A percentile compares a stretch with the other conserved stretches of the same genome.
Conservation (phyloP, 495 filamentous ascomycete genomes). For the Delitschia confertaspora region DNA sequence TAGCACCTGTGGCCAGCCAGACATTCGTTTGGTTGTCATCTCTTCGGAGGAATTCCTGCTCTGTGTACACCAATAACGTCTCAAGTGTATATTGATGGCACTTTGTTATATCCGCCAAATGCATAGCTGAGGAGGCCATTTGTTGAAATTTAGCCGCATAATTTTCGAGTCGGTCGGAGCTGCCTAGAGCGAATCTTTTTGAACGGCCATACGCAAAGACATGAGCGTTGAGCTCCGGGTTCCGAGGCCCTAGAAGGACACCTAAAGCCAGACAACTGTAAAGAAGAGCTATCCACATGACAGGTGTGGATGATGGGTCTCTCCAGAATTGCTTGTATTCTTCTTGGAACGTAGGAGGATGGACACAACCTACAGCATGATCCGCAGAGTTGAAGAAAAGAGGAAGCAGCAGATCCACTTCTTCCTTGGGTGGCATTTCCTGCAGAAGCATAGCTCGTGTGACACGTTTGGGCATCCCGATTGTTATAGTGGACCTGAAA, state of each 20-base stretch:
- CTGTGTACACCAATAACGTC: constrained; percentile 30
- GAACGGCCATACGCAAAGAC: constrained; percentile 1
- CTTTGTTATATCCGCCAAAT: constrained; percentile 31
- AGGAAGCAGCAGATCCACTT: constrained; percentile 31
- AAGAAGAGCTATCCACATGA: constrained; percentile 34
- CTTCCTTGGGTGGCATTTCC: constrained; percentile 30
- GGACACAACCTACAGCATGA: constrained; percentile 18
- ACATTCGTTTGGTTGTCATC: constrained; percentile 30
- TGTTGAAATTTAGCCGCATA: constrained; percentile 29
- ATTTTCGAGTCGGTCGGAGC: background rate
- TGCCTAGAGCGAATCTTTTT: background rate
- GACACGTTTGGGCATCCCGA: constrained; percentile 23
- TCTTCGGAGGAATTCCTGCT: constrained; percentile 28
- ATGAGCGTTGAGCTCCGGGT: constrained; percentile 10
- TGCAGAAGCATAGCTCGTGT: constrained; percentile 28
- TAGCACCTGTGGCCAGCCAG: constrained; percentile 33
- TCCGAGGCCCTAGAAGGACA: constrained; percentile 21
- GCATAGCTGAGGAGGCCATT: constrained; percentile 30
- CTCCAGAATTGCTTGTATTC: constrained; percentile 36
- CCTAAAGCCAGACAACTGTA: constrained; percentile 31
- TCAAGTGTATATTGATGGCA: constrained; percentile 32
- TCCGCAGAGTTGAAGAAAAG: constrained; percentile 33
- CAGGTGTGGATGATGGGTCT: constrained; percentile 25
- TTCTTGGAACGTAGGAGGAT: constrained; percentile 34
- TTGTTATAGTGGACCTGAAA: constrained; percentile 19